Evolutionary conservation across 2,329 filamentous ascomycete genomes (phyloP).

Genomic region (Nemania sp.): DNA sequence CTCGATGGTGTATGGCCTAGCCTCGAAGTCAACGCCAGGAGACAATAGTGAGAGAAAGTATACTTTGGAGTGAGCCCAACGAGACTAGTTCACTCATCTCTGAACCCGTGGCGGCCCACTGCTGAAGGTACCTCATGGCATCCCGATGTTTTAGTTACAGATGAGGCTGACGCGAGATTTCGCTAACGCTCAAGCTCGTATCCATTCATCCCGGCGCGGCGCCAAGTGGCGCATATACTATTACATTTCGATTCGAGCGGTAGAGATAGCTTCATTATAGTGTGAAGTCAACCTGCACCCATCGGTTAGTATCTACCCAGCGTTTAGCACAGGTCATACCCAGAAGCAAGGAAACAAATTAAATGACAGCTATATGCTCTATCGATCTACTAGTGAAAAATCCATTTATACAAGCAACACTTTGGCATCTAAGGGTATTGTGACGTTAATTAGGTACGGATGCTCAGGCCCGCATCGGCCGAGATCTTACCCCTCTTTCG

Average conservation of each 20-base stretch:
- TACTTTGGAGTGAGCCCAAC: slow-evolving; percentile 4
- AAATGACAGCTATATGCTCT: background rate
- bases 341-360: background rate
- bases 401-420: background rate
- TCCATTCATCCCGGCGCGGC: background rate
- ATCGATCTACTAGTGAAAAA: background rate
- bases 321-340: slow-evolving; percentile 4
- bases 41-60: slow-evolving; percentile 17
- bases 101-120: slow-evolving; percentile 10
- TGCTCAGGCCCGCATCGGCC: background rate
- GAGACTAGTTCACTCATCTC: slow-evolving; percentile 8
- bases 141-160: slow-evolving; percentile 5
- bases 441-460: background rate
- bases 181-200: slow-evolving; percentile 26
- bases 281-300: background rate
- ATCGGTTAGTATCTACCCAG: background rate
- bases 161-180: slow-evolving; percentile 36
- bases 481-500: slow-evolving; percentile 9
- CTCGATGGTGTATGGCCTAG: background rate
- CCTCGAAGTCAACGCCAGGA: background rate
- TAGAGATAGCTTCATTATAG: background rate
- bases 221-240: slow-evolving; percentile 18
- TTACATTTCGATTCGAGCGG: background rate
- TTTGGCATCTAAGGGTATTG: background rate
- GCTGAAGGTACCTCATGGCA: slow-evolving; percentile 16